These are phyloP conservation scores for Neopestalotiopsis sp. DNA, from an alignment of 2,329 filamentous ascomycete genomes.

Conservation along the genomic window DNA sequence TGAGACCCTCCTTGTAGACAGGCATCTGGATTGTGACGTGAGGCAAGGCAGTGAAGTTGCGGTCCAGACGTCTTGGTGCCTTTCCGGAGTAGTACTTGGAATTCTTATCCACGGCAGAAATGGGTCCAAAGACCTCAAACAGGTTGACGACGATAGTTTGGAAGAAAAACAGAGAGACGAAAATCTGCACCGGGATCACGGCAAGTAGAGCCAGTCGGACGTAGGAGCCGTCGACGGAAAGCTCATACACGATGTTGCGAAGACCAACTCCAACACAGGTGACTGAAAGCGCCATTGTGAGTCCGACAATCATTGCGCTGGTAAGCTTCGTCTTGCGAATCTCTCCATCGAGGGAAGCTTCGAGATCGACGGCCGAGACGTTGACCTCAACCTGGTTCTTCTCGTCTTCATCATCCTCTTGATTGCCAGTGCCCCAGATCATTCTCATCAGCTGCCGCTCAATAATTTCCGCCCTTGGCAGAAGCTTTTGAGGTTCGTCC, in stretches of 20 bases:
- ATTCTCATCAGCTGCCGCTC: constrained; percentile 60
- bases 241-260: constrained; percentile 59
- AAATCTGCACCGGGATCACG: constrained; percentile 60
- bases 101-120: constrained; percentile 50
- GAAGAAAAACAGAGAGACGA: constrained; percentile 59
- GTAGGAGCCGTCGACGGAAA: constrained; percentile 58
- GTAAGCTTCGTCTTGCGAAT: constrained; percentile 58
- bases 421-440: constrained; percentile 58
- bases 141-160: constrained; percentile 55
- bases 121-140: constrained; percentile 57
- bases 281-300: constrained; percentile 59
- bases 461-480: constrained; percentile 56
- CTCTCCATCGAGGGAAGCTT: constrained; percentile 46
- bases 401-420: constrained; percentile 44
- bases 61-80: constrained; percentile 42
- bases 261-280: constrained; percentile 62
- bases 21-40: constrained; percentile 57
- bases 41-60: constrained; percentile 47
- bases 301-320: constrained; percentile 57
- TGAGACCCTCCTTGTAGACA: constrained; percentile 55
- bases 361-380: constrained; percentile 47
- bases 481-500: constrained; percentile 61
- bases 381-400: constrained; percentile 40
- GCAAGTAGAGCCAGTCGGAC: constrained; percentile 59
- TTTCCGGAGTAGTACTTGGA: constrained; percentile 52